Base-by-base conservation (phyloP, 768 basidiomycete genomes). In the Cystofilobasidium ferigula region DNA sequence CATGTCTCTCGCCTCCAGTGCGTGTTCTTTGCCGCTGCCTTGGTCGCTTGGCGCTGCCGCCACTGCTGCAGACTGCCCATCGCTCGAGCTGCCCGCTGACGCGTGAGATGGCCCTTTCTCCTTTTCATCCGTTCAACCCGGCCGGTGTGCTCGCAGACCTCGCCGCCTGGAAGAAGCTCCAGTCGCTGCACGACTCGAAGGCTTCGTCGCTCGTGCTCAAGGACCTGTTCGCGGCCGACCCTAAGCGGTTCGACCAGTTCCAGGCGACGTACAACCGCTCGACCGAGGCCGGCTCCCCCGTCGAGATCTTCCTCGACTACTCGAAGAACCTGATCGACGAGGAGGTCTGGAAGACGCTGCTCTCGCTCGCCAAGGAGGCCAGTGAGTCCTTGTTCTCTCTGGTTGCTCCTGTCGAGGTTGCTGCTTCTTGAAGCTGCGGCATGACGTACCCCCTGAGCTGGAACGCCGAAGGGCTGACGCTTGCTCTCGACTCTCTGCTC, bases 241-340 rank as follows among this genome's bases (percentile, higher is more conserved):
- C 92, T 20, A 67, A 82, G 63, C 86, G 95, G 66, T 99, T 97
- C 80, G 73, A 82, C 57, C 89, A 86, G 74, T 71, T 67, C 64
- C 73, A 72, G 22, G 60, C 68, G 35, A 67, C 66, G 26, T 92
- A 92, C 78, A 80, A 80, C 45, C 84, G 87, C 30, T 73, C 82
- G 9, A 68, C 70, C 43, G 80, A 79, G 48, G 85, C 86, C 57
- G 69, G 72, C 0, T 81, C 85, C 10, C 80, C 81, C 68, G 85
- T 86, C 61, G 86, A 87, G 60, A 82, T 99, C 80, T 83, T 99
- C 68, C 82, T 95, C 74, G 94, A 99, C 78, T 93, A 88, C 80
- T 95, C 91, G 74, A 98, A 99, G 79, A 94, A 98, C 79, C 78
- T 97, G 71, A 83, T 98, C 80, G 90, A 87, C 66, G 80, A 88